Conservation (phyloP, 2,329 filamentous ascomycete genomes). For the Pezizomycotina sp. region DNA sequence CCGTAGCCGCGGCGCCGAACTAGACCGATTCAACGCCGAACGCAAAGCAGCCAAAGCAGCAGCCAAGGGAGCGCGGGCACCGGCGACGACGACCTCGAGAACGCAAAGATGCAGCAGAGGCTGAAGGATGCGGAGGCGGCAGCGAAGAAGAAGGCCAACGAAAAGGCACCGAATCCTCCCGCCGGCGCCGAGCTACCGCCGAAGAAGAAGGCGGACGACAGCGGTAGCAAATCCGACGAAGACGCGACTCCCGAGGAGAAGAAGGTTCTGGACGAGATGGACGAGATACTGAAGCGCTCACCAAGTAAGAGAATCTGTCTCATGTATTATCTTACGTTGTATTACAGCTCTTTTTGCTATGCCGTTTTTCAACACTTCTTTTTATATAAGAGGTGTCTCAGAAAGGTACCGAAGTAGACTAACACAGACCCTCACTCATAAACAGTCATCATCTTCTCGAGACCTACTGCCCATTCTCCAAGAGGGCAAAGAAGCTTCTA, state of each 20-base stretch:
- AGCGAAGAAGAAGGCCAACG: conserved; percentile 51
- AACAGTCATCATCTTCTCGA: conserved; percentile 86
- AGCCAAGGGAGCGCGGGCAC: conserved; percentile 35
- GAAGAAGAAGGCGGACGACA: conserved; percentile 29
- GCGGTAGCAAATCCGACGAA: conserved; percentile 27
- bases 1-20: conserved; percentile 32
- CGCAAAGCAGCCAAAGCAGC: conserved; percentile 37
- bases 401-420: background rate
- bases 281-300: conserved; percentile 63
- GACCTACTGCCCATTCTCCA: conserved; percentile 74
- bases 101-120: conserved; percentile 40
- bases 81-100: conserved; percentile 39
- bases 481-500: conserved; percentile 68
- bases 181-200: conserved; percentile 32
- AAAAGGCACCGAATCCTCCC: conserved; percentile 39
- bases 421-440: conserved; percentile 12
- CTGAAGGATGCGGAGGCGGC: conserved; percentile 52
- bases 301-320: no score
- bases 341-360: conserved; percentile 9
- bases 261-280: conserved; percentile 54
- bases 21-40: conserved; percentile 40
- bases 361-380: background rate
- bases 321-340: conserved; percentile 26
- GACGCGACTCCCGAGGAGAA: conserved; percentile 38
- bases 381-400: background rate